Evolutionary conservation across 2,329 filamentous ascomycete species (phyloP), one percentile per base, ranked within the genome.

Genomic region (Lachnellula arida): DNA sequence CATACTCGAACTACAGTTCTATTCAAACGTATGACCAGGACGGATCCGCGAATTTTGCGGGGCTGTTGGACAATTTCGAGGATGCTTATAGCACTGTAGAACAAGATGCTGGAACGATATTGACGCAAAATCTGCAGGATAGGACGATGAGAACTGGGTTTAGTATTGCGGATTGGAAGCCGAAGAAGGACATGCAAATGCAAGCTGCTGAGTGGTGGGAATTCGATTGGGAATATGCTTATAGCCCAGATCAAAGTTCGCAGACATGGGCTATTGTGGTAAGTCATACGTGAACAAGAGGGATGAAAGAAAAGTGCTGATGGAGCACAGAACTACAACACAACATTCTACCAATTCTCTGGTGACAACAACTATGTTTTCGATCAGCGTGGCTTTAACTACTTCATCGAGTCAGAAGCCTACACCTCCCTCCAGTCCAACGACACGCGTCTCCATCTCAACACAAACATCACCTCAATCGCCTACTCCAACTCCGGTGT

Each of bases 191-290:
- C 51, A 78, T 80, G 72, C 72, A 76, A 14, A 76, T 75, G 2
- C 80, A 84, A 55, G 81, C 84, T 0, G 76, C 82, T 1, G 85
- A 89, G 55, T 88, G 83, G 80, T 82, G 75, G 73, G 66, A 74
- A 42, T 79, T 65, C 65, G 81, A 87, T 57, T 87, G 78, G 72
- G 85, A 88, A 62, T 76, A 77, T 43, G 76, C 81, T 1, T 80
- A 76, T 58, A 69, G 77, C 0, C 85, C 85, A 0, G 65, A 68
- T 49, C 42, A 56, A 49, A 60, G 51, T 49, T 67, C 65, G 5
- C 55, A 68, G 46, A 59, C 59, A 17, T 68, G 60, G 32, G 44
- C 59, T 5, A 57, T 66, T 25, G 60, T 65, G 22, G 65, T 67
- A 58, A 52, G 48, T 55, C 9, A 32, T 25, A 53, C n/a, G 19